These are phyloP conservation scores for Postia placenta DNA, from an alignment of 768 basidiomycete species.

Conservation along the genomic window DNA sequence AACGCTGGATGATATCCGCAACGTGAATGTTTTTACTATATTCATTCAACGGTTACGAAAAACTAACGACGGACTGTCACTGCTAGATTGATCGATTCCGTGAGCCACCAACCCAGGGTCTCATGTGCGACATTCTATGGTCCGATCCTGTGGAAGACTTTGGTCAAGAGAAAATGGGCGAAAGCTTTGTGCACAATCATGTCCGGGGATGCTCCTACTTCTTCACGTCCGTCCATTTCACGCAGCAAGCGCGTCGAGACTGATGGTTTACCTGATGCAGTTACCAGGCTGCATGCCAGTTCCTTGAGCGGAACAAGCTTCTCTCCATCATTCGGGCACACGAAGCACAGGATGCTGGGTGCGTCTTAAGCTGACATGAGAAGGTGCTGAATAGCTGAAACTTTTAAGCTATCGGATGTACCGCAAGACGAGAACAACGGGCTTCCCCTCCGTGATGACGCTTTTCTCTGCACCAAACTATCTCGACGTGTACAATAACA, in stretches of 20 bases:
- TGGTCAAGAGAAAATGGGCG: conserved; percentile 86
- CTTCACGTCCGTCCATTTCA: conserved; percentile 60
- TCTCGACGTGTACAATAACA: conserved; percentile 98
- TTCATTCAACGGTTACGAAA: background rate
- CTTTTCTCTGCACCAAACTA: conserved; percentile 99
- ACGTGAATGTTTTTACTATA: conserved; percentile 40
- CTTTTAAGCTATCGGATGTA: conserved; percentile 88
- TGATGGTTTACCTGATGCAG: conserved; percentile 33
- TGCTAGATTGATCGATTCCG: conserved; percentile 92
- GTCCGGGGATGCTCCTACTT: conserved; percentile 97
- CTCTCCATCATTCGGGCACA: conserved; percentile 97
- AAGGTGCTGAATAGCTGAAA: too few species aligned
- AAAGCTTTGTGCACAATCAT: conserved; percentile 92
- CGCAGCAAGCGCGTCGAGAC: background rate
- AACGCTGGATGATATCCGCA: conserved; percentile 91
- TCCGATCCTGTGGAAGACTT: conserved; percentile 98
- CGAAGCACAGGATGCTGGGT: conserved; percentile 99
- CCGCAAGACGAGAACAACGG: conserved; percentile 95
- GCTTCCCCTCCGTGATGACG: conserved; percentile 99
- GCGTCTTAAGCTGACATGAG: conserved; percentile 20
- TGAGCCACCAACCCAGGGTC: conserved; percentile 93
- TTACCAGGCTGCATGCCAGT: conserved; percentile 94
- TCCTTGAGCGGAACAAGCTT: conserved; percentile 95
- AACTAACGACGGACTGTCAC: background rate
- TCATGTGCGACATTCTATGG: conserved; percentile 99